Base-by-base conservation (phyloP, 1,284 basidiomycete genomes). In the Ganoderma meredithae region DNA sequence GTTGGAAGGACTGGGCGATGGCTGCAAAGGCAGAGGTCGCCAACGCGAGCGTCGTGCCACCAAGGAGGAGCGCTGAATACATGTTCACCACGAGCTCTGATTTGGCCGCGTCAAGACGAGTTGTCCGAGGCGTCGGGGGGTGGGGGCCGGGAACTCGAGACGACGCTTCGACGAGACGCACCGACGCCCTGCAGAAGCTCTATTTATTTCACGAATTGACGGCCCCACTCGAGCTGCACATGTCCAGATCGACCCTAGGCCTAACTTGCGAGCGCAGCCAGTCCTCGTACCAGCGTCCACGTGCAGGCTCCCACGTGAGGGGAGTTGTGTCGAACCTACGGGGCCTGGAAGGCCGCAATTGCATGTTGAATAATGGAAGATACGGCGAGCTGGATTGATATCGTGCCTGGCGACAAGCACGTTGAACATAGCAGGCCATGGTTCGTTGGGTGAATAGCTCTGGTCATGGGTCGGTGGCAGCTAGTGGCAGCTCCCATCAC, bases 1-100 rank as follows among this genome's bases (percentile, higher is more conserved):
- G 76, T 47, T 66, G 72, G 74, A 85, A 86, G 56, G 69, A 71
- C 69, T 80, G 80, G n/a, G 78, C 80, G 69, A 75, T 70, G 17
- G 77, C 76, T 1, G 74, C 76, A 63, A 74, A 66, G 7, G 73
- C 74, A 15, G 73, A 49, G 33, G 70, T 53, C n/a, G 73, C 74
- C 52, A 69, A 63, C 25, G 71, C 66, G 61, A 76, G 64, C 1
- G 65, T 43, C 9, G 55, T 22, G 17, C 17, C 55, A n/a, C 39
- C 17, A 4, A 53, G 15, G 19, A 58, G 55, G 19, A 15, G 36
- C 36, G 36, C 19, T 3, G 55, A 15, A 39, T 19, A 33, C 55
- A 58, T 58, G 2, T 58, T 31, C 13, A 15, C 22, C 55, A 58
- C 19, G 52, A 55, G 25, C 52, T 3, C 27, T 13, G 12, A 25